phyloP scores from a whole-genome alignment of 2,329 filamentous ascomycete genomes.

The Pseudogymnoascus destructans region DNA sequence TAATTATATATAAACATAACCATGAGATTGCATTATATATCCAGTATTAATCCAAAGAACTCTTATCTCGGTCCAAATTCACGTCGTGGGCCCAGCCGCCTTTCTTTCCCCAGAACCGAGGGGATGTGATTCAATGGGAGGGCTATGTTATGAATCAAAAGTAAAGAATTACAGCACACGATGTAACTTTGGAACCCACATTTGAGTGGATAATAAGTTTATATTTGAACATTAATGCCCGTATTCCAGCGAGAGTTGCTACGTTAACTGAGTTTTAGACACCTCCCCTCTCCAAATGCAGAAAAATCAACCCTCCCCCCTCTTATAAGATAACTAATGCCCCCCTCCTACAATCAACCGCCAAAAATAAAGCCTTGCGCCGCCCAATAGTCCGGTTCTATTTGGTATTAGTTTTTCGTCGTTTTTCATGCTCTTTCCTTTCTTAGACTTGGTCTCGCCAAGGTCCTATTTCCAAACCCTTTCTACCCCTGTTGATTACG shows the following conservation, averaged over 20 bases:
- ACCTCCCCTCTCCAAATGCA: neutral
- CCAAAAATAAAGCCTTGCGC: neutral
- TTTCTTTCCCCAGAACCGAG: neutral
- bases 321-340: neutral
- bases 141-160: neutral
- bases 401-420: conserved; percentile 5
- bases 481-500: conserved; percentile 3
- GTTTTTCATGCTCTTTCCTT: conserved; percentile 6
- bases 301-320: neutral
- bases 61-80: neutral
- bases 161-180: neutral
- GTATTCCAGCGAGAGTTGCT: neutral
- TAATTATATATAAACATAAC: neutral
- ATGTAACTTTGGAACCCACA: neutral
- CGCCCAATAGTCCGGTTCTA: conserved; percentile 6
- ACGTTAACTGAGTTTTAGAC: neutral
- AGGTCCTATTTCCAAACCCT: neutral
- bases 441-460: neutral
- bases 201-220: neutral
- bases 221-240: conserved; percentile 6
- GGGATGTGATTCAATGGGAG: neutral
- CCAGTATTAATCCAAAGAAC: neutral
- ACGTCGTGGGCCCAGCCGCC: too few relatives aligned
- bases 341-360: neutral
- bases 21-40: neutral